Evolutionary conservation across 352 stramenopile species (phyloP), one percentile per base, ranked within the genome.

Genomic region (Pythium aquatile): DNA sequence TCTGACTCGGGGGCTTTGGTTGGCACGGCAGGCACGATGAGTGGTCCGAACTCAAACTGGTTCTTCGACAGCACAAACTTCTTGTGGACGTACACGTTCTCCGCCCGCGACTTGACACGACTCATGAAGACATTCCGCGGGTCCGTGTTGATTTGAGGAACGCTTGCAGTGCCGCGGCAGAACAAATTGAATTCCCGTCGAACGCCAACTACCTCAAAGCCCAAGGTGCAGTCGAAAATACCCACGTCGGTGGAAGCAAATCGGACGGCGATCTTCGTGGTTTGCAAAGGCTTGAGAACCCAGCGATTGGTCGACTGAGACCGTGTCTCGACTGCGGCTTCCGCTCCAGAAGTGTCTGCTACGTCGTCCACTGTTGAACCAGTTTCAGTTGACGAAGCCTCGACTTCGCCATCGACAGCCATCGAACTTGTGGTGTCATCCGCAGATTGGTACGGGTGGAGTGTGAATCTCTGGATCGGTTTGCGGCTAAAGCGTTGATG

Each of bases 61-160:
- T 89, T 89, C 52, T 79, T 88, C 0, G 88, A 89, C 4, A 96
- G 61, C 2, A 98, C 87, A 55, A 93, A 98, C n/a, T 96, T 93
- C 60, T 98, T 98, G 7, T 87, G 74, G 16, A 96, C 79, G 69
- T 93, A 83, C 9, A 70, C 63, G 7, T 73, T 61, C 24, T 94
- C 87, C 2, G 80, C 72, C 9, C 76, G 72, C 33, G 77, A 85
- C 70, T 98, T 98, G 16, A 97, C 72, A 14, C 94, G 85, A 47
- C 81, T 87, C 94, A 98, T 98, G 63, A 98, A 98, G 2, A 98
- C 87, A 63, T 97, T 98, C 39, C 91, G 76, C 10, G 93, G 93
- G 57, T 98, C 93, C 29, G 66, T 83, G 70, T 98, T 98, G 63
- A 98, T 97, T 16, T 80, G 86, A n/a, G 94, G 94, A 14, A 98